These are phyloP conservation scores for Polysphondylium violaceum DNA, from an alignment of 78 protist genomes.

Conservation along the genomic window DNA sequence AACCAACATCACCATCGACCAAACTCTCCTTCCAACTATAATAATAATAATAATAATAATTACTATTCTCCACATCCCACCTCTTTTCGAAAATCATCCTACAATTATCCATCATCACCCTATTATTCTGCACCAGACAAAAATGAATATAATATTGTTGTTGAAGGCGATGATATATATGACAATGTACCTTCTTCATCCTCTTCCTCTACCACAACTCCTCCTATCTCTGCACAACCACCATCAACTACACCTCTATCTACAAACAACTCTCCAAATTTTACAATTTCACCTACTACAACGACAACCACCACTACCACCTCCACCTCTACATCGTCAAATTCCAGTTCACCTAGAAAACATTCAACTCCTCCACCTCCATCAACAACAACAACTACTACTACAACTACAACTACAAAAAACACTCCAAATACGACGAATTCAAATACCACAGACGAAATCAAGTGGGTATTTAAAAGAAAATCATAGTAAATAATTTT, in stretches of 20 bases:
- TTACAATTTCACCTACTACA: background rate
- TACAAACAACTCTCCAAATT: background rate
- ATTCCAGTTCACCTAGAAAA: background rate
- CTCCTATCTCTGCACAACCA: background rate
- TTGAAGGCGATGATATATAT: too few species aligned
- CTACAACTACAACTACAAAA: slow-evolving; percentile 21
- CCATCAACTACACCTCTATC: background rate
- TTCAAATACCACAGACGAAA: background rate
- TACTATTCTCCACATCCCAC: too few species aligned
- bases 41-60: too few species aligned
- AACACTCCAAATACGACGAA: background rate
- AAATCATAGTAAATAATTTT: too few species aligned
- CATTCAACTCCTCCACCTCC: background rate
- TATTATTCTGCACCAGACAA: too few species aligned
- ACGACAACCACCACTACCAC: background rate
- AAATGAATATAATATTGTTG: too few species aligned
- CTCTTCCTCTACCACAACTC: too few species aligned
- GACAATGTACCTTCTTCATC: too few species aligned
- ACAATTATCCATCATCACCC: too few species aligned
- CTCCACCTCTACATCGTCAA: too few species aligned
- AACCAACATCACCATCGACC: background rate
- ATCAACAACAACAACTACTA: slow-evolving; percentile 15
- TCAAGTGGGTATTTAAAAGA: slow-evolving; percentile 71
- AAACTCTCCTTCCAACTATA: too few species aligned
- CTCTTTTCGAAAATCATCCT: too few species aligned